Base-by-base conservation (phyloP, 2,329 filamentous ascomycete genomes). In the Trichoderma atroviride region DNA sequence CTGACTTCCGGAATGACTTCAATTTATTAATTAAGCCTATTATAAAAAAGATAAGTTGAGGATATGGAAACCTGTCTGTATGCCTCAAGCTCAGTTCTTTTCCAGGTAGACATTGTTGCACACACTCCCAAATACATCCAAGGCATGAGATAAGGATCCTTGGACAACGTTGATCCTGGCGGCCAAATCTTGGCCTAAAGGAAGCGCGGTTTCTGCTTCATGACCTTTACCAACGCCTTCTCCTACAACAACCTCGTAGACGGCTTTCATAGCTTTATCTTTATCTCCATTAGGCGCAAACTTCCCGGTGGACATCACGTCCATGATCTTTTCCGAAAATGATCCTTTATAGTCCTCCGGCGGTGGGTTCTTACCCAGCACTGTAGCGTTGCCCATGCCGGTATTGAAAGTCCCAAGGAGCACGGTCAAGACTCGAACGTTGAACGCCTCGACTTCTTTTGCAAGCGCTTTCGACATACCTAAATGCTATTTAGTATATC, bases 371-470 rank as follows among this genome's bases (percentile, higher is more conserved):
- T 50, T 29, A 13, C 63, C 63, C 16, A 66, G 24, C 24, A 66
- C 24, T 24, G 63, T 58, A 1, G 63, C 63, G 24, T 58, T 47
- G 14, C 63, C 63, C 63, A 66, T 66, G 5, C 63, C 37, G 2
- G 63, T 66, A 16, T 66, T 66, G n/a, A 66, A 66, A 3, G 63
- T 66, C 47, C 63, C 63, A 58, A 66, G 63, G 35, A 66, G 63
- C 5, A 66, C 53, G 13, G 63, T 66, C 13, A 66, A 66, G 4
- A 66, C 63, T 19, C 63, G 53, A 24, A 66, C 57, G 14, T 66
- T 66, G 29, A 66, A 66, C 1, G 27, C 37, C n/a, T 66, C 63
- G 33, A 66, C 63, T 27, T 66, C 63, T 14, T 66, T 66, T 19
- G 37, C 63, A 16, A 66, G 63, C 3, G 63, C 63, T 53, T 66